phyloP scores from a whole-genome alignment of 202 grass and related monocot genomes.

The Panicum virgatum region DNA sequence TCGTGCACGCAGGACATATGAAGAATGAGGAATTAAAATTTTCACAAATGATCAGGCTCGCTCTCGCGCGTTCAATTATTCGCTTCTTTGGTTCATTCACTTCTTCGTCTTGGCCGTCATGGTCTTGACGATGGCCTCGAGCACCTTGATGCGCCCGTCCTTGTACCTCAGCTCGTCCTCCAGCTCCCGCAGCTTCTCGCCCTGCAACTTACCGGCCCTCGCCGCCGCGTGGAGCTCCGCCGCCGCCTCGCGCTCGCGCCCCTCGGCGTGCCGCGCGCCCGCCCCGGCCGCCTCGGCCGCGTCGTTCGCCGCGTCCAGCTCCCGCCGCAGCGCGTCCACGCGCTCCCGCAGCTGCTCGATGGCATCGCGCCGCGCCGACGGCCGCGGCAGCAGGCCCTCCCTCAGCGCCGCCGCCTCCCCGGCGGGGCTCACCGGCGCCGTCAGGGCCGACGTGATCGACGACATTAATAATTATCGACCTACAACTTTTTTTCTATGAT shows the following conservation, averaged over 20 bases:
- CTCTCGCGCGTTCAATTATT: no score
- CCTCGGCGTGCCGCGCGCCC: not conserved
- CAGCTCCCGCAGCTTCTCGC: conserved; percentile 15
- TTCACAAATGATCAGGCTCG: no score
- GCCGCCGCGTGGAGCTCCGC: not conserved
- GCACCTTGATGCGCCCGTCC: conserved; percentile 22
- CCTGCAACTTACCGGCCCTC: not conserved
- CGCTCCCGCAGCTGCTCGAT: conserved; percentile 22
- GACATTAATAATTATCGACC: not conserved
- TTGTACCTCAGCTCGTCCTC: conserved; percentile 9
- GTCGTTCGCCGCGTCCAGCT: conserved; percentile 9
- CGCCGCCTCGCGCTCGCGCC: not conserved
- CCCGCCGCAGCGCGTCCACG: conserved; percentile 30
- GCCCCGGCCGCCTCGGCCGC: not conserved
- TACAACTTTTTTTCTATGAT: not conserved
- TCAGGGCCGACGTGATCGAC: not conserved
- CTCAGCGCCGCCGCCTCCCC: not conserved
- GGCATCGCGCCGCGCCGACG: not conserved
- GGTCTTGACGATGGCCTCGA: conserved; percentile 37
- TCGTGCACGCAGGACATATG: no score
- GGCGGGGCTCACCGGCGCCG: not conserved
- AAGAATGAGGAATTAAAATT: no score
- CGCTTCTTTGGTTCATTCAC: no score
- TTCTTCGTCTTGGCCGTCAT: not conserved
- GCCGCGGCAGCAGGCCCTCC: conserved; percentile 24